These are phyloP conservation scores for Persicaria tinctoria DNA, from an alignment of 148 eudicot species.

Conservation along the genomic window DNA sequence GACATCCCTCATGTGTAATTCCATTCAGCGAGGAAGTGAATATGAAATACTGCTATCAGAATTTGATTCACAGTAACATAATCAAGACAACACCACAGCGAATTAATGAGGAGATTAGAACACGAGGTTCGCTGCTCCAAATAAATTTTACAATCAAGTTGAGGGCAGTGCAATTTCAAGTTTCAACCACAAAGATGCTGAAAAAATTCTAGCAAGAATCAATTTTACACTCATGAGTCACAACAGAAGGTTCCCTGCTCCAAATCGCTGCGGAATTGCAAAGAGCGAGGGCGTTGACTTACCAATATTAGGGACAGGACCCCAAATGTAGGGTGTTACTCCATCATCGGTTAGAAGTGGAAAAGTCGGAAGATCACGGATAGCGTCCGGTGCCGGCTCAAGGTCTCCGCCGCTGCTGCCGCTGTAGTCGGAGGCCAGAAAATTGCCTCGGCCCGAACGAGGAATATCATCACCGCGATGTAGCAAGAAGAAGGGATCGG, in stretches of 20 bases:
- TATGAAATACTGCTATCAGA: no score
- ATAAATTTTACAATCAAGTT: no score
- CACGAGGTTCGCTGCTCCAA: no score
- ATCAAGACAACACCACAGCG: no score
- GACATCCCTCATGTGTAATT: no score
- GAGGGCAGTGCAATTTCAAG: not conserved
- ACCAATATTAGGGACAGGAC: not conserved
- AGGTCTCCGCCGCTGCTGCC: not conserved
- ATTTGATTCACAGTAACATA: no score
- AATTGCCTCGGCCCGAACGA: not conserved
- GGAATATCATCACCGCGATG: not conserved
- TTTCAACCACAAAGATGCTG: not conserved
- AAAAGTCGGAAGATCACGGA: not conserved
- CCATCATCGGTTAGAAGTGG: not conserved
- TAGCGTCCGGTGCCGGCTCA: not conserved
- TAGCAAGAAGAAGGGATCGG: conserved; percentile 3
- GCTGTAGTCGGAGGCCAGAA: not conserved
- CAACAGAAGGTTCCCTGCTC: not conserved
- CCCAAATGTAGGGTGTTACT: conserved; percentile 2
- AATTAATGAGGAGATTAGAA: no score
- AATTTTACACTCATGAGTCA: not conserved
- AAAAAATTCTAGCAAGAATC: not conserved
- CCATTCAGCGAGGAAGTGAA: no score
- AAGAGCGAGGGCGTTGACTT: not conserved
- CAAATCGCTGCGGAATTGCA: not conserved